These are phyloP conservation scores for Rhododendron vialii DNA, from an alignment of 148 eudicot species.

Conservation along the genomic window DNA sequence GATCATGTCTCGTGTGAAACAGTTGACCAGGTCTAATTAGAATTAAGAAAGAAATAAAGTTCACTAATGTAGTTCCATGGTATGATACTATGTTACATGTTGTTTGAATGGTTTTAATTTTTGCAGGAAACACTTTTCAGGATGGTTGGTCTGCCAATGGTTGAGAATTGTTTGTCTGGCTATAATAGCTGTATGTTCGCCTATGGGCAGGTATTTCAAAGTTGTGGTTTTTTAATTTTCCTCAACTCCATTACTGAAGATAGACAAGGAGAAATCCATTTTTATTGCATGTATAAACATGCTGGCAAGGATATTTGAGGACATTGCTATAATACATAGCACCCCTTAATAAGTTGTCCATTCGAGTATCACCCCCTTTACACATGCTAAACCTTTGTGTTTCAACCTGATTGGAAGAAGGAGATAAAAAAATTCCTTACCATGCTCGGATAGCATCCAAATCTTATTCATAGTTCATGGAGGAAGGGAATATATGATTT, in stretches of 20 bases:
- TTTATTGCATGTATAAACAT: background rate
- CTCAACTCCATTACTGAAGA: background rate
- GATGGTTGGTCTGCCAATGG: constrained; percentile 97
- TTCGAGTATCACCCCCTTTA: background rate
- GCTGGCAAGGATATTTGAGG: background rate
- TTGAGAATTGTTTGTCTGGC: constrained; percentile 94
- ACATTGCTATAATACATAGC: background rate
- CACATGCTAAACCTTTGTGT: background rate
- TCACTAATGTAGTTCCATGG: background rate
- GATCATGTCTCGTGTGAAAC: constrained; percentile 98
- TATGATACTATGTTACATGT: background rate
- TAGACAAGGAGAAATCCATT: background rate
- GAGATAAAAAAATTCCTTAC: background rate
- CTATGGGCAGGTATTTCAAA: constrained; percentile 77
- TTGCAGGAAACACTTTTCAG: constrained; percentile 91
- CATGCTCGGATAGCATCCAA: background rate
- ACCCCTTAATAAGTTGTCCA: background rate
- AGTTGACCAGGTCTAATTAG: constrained; percentile 68
- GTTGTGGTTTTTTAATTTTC: background rate
- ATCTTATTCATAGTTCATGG: background rate
- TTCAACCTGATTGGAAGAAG: background rate
- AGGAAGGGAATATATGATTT: background rate
- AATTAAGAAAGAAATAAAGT: background rate
- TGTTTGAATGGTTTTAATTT: constrained; percentile 6
- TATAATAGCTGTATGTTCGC: constrained; percentile 97